Base-by-base conservation (phyloP, 805 yeast genomes). In the Saturnispora gosingensis region DNA sequence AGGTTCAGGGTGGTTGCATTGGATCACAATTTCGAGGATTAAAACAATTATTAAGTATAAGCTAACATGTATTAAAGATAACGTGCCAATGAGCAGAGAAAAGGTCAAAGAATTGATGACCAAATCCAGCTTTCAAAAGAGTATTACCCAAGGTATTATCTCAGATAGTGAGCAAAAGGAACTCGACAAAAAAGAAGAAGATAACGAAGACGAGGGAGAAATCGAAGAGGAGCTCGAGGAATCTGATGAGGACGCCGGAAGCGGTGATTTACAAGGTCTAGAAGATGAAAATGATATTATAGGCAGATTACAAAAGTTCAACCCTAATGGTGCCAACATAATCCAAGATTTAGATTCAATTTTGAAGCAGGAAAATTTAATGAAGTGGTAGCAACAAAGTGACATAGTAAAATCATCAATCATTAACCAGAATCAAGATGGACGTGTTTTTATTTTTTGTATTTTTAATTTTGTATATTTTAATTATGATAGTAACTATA, bases 1-100 rank as follows among this genome's bases (percentile, higher is more conserved):
- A 53, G 76, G 77, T 46, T 85, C 83, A 51, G 98, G 98, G 1
- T 91, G 98, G 98, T 76, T 79, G 54, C 75, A 75, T 49, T 77
- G 75, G 54, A 73, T 79, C 43, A 79, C 82, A 3, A 72, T 88
- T 60, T 75, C 77, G 27, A 80, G 81, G 28, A 68, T 88, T 3
- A 74, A 97, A 58, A 72, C 81, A 47, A 75, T 90, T 18, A 75
- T 88, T 53, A 75, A 88, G 58, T 84, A 85, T 59, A 89, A 88
- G 63, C 67, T 89, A 51, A 77, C 77, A 20, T 77, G 82, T 54
- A 66, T 85, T 45, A 78, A 77, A 66, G 76, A 66, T 67, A 75
- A 79, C 56, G 71, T 72, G 61, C 63, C 73, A 35, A 58, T 81
- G 54, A 75, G 76, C 56, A 60, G 62, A 46, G 66, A 57, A 44